A percentile compares a stretch with the other conserved stretches of the same genome.
These are phyloP conservation scores for Favolaschia claudopus DNA, from an alignment of 768 basidiomycete species.

Conservation along the genomic window DNA sequence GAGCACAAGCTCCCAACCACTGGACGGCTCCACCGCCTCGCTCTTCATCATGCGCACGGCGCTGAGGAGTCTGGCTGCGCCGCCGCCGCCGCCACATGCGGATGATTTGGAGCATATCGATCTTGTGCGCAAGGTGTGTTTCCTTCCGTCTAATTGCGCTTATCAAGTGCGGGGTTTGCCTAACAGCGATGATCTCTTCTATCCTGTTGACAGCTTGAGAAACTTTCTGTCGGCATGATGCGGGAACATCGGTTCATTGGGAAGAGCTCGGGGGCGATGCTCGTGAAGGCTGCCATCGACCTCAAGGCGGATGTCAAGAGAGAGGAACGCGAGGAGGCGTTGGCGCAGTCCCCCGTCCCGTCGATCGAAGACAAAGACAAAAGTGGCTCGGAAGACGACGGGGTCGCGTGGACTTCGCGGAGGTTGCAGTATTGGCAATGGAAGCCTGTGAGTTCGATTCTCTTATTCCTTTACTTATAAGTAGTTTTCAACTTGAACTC, in stretches of 20 bases:
- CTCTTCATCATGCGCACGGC: slow-evolving; percentile 4
- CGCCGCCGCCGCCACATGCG: slow-evolving; percentile 5
- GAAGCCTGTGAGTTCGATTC: slow-evolving; percentile 34
- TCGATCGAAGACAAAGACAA: not conserved
- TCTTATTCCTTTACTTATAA: not conserved
- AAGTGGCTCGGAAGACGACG: not conserved
- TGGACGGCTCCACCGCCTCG: not conserved
- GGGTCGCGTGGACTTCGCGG: no score
- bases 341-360: not conserved
- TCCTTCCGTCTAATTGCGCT: no score
- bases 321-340: slow-evolving; percentile 22
- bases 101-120: slow-evolving; percentile 21
- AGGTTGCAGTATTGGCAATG: slow-evolving; percentile 27
- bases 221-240: not conserved
- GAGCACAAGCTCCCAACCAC: not conserved
- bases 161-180: no score
- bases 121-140: slow-evolving; percentile 3
- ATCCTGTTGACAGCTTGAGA: not conserved
- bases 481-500: not conserved
- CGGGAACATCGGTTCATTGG: not conserved
- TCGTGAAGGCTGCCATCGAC: slow-evolving; percentile 7
- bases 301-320: slow-evolving; percentile 1
- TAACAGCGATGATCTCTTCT: not conserved
- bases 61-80: not conserved
- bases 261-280: not conserved